Conservation (phyloP, 2,329 filamentous ascomycete species). For the Fusarium dlaminii region DNA sequence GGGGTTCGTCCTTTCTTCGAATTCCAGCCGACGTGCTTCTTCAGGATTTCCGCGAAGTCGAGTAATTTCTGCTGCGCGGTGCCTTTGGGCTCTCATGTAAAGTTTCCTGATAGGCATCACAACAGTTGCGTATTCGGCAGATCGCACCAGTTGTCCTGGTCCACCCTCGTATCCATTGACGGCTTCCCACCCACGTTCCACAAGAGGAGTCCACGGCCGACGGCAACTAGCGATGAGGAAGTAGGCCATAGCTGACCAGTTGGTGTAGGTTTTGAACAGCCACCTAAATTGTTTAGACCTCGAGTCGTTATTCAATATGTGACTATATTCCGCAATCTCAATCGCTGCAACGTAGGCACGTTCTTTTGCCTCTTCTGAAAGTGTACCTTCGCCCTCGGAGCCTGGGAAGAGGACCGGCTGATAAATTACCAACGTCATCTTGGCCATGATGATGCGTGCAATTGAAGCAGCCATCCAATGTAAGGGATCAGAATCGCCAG, state of each 20-base stretch:
- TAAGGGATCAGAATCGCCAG: conserved; percentile 60
- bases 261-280: conserved; percentile 61
- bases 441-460: conserved; percentile 76
- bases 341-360: conserved; percentile 77
- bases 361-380: conserved; percentile 71
- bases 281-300: conserved; percentile 58
- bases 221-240: conserved; percentile 57
- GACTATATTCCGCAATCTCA: conserved; percentile 76
- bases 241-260: conserved; percentile 63
- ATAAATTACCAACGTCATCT: conserved; percentile 81
- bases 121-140: conserved; percentile 58
- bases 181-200: conserved; percentile 61
- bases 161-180: conserved; percentile 52
- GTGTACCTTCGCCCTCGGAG: conserved; percentile 60
- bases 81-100: conserved; percentile 61
- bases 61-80: conserved; percentile 61
- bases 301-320: conserved; percentile 70
- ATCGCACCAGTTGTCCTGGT: conserved; percentile 55
- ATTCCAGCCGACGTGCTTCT: conserved; percentile 60
- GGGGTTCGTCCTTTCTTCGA: conserved; percentile 56
- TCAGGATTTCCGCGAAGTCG: conserved; percentile 59
- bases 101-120: conserved; percentile 65
- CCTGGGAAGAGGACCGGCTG: conserved; percentile 74
- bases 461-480: conserved; percentile 76
- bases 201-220: conserved; percentile 59